Percentiles rank a stretch among this genome's conserved stretches.
Evolutionary conservation across 129 eudicot species (phyloP).

Genomic region (Gnaphalium uliginosum): DNA sequence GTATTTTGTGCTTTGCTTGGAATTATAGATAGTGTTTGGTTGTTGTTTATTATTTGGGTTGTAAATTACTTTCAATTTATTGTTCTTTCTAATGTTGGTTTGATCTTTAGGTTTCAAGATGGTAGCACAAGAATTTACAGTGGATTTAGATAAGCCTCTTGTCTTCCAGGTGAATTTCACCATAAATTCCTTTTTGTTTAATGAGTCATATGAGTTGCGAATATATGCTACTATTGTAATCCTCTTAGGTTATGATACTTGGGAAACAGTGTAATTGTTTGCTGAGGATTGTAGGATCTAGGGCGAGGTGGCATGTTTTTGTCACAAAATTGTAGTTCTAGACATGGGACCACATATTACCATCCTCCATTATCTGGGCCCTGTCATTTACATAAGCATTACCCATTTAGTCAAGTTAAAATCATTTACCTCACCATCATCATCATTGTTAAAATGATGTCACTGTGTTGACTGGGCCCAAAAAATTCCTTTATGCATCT

Average conservation of each 20-base stretch:
- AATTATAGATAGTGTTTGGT: background rate
- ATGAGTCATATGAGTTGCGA: background rate
- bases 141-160: constrained; percentile 85
- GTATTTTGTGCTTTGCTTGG: background rate
- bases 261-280: background rate
- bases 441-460: background rate
- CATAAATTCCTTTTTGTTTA: background rate
- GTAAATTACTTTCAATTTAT: background rate
- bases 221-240: background rate
- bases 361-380: background rate
- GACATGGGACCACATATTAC: background rate
- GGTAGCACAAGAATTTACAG: constrained; percentile 78
- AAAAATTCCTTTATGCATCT: background rate
- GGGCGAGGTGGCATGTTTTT: background rate
- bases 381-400: background rate
- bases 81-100: constrained; percentile 6
- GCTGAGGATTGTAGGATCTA: background rate
- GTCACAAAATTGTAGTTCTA: background rate
- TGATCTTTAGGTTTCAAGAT: constrained; percentile 45
- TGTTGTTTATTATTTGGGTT: background rate
- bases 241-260: background rate
- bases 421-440: background rate
- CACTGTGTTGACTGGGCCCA: background rate
- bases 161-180: constrained; percentile 73
- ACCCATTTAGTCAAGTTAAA: background rate